Base-by-base conservation (phyloP, 139 green algal genomes). In the Deuterostichococcus epilithicus region DNA sequence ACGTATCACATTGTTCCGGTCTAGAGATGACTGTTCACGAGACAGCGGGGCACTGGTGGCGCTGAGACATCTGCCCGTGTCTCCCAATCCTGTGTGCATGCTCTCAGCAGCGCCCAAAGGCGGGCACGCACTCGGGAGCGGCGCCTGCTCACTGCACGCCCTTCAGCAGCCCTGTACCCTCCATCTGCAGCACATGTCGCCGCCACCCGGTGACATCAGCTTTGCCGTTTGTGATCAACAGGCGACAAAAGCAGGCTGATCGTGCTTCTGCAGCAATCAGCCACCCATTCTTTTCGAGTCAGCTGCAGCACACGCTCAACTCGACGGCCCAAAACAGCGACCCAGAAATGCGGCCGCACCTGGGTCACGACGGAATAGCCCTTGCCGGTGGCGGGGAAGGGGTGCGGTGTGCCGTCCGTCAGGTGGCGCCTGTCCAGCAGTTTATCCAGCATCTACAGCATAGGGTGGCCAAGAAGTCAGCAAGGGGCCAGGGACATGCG, bases 371-470 rank as follows among this genome's bases (percentile, higher is more conserved):
- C 76, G 76, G 90, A 84, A 67, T 91, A 93, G 0, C 88, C 90
- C 32, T 90, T 77, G 13, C 88, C 89, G 3, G 45, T 68, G 26
- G 80, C 59, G 0, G 84, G 68, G 78, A 91, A 95, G 0, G 92
- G 91, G 10, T 33, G 39, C 73, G 78, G 77, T 2, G 26, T 70
- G 23, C 74, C 68, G 52, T 79, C 33, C 23, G n/a, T 33, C 69
- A 94, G 71, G 84, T 94, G 87, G 20, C 5, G 80, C 26, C 92
- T 80, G 80, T 97, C 88, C 76, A 96, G 83, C 66, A 96, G 82
- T 72, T 83, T 76, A 23, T 84, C 76, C 76, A 97, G 76, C 75
- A 86, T 85, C 80, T 89, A 81, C 52, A 72, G 2, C 30, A 71
- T 58, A 38, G 45, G 32, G 22, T n/a, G 0, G n/a, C 13, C 4